These are phyloP conservation scores for Fusarium cicatricum DNA, from an alignment of 2,329 filamentous ascomycete genomes.

Conservation along the genomic window DNA sequence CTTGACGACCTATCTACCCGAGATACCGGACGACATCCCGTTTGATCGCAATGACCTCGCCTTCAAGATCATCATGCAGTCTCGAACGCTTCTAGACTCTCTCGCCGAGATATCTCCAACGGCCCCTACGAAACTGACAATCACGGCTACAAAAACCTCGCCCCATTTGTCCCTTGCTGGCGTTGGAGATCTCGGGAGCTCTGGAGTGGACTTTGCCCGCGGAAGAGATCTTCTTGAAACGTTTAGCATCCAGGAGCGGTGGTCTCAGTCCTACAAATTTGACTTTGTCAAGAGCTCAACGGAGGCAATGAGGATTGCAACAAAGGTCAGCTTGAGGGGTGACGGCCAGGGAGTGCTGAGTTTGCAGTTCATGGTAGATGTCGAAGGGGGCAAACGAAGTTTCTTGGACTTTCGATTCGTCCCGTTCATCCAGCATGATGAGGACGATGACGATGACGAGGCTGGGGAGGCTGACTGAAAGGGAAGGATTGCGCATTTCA, in stretches of 20 bases:
- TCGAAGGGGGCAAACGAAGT: constrained; percentile 73
- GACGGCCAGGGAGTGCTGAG: constrained; percentile 91
- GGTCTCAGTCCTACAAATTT: constrained; percentile 84
- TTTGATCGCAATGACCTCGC: constrained; percentile 81
- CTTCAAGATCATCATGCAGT: constrained; percentile 95
- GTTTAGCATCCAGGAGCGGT: constrained; percentile 68
- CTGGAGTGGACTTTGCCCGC: constrained; percentile 71
- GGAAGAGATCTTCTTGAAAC: constrained; percentile 77
- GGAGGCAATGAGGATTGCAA: constrained; percentile 91
- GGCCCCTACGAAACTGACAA: constrained; percentile 74
- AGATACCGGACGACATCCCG: constrained; percentile 81
- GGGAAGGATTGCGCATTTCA: not conserved
- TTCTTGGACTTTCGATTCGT: constrained; percentile 88
- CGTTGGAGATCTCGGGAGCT: constrained; percentile 63
- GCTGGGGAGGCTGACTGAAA: constrained; percentile 17
- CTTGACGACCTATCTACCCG: constrained; percentile 85
- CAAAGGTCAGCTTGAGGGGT: constrained; percentile 89
- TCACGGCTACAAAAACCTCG: constrained; percentile 69
- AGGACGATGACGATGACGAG: constrained; percentile 44
- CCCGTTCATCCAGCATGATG: constrained; percentile 71
- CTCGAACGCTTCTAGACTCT: constrained; percentile 75
- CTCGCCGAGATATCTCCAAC: constrained; percentile 75
- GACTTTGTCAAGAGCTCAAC: constrained; percentile 83
- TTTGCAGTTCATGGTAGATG: constrained; percentile 94
- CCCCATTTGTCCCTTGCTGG: constrained; percentile 81